Conservation (phyloP, 2,329 filamentous ascomycete species). For the Trichoderma koningii region DNA sequence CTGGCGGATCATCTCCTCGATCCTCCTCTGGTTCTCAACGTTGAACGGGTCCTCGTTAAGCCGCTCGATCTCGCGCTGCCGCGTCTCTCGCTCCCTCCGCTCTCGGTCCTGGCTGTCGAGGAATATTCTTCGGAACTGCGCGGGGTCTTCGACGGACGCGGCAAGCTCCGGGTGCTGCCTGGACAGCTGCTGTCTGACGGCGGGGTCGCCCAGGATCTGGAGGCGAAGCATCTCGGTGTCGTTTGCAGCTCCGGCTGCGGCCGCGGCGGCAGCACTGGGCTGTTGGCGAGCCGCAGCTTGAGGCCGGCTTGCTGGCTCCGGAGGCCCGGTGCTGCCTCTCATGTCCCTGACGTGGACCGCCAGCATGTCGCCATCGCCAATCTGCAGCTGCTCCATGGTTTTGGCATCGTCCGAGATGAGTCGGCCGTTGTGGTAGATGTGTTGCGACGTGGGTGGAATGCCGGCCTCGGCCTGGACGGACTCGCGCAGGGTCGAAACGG, state of each 20-base stretch:
- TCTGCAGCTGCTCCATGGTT: slow-evolving; percentile 77
- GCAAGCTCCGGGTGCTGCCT: slow-evolving; percentile 76
- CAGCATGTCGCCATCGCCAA: slow-evolving; percentile 89
- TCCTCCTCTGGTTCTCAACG: slow-evolving; percentile 83
- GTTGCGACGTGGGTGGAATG: slow-evolving; percentile 71
- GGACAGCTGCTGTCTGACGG: slow-evolving; percentile 69
- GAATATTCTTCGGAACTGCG: slow-evolving; percentile 74
- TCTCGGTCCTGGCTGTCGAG: slow-evolving; percentile 69
- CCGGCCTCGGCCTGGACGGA: slow-evolving; percentile 82
- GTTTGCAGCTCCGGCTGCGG: slow-evolving; percentile 44
- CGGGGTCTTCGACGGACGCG: slow-evolving; percentile 72
- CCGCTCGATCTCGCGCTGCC: slow-evolving; percentile 78
- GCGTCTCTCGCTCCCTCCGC: slow-evolving; percentile 70
- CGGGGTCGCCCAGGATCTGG: slow-evolving; percentile 78
- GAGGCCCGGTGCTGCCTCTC: slow-evolving; percentile 50
- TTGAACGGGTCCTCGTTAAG: slow-evolving; percentile 96
- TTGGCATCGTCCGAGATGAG: slow-evolving; percentile 75
- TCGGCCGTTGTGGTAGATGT: slow-evolving; percentile 87
- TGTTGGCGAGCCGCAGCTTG: slow-evolving; percentile 6
- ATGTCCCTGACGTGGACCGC: slow-evolving; percentile 75
- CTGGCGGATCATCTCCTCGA: slow-evolving; percentile 96
- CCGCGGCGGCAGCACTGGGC: slow-evolving; percentile 35
- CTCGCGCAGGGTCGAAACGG: slow-evolving; percentile 80
- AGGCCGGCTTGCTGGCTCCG: slow-evolving; percentile 43
- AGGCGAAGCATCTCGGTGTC: slow-evolving; percentile 83